phyloP scores from a whole-genome alignment of 2,329 filamentous ascomycete genomes.

The Lachnellula hyalina region DNA sequence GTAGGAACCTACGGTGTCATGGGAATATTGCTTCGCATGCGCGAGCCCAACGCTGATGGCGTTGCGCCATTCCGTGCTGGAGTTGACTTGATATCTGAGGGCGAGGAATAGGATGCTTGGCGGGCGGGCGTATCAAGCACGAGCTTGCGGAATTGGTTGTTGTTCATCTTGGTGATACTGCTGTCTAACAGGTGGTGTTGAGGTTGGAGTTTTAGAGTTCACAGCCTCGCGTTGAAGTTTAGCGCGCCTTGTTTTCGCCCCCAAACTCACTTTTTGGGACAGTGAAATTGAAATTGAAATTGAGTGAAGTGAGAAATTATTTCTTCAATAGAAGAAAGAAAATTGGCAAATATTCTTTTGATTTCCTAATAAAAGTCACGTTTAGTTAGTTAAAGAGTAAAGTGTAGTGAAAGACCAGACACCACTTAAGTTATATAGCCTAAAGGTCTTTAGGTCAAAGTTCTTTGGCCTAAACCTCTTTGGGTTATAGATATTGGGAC shows the following conservation, averaged over 20 bases:
- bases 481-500: too few species aligned
- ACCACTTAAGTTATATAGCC: too few species aligned
- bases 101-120: conserved; percentile 24
- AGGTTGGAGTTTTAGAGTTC: not conserved
- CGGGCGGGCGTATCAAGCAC: conserved; percentile 50
- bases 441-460: too few species aligned
- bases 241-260: not conserved
- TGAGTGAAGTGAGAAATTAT: not conserved
- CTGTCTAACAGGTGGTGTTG: not conserved
- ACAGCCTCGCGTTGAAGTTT: not conserved
- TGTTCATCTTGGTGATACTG: conserved; percentile 65
- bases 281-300: not conserved
- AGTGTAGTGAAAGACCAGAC: too few species aligned
- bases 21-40: conserved; percentile 74
- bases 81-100: conserved; percentile 16
- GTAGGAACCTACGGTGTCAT: conserved; percentile 74
- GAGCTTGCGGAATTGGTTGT: conserved; percentile 85
- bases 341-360: too few species aligned
- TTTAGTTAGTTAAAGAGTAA: too few species aligned
- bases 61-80: conserved; percentile 41
- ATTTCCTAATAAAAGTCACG: too few species aligned
- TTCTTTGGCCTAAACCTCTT: too few species aligned
- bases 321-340: not conserved
- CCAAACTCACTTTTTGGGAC: not conserved
- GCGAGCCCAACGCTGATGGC: conserved; percentile 62